A percentile compares a stretch with the other conserved stretches of the same genome.
These are phyloP conservation scores for Cercophora samala DNA, from an alignment of 495 filamentous ascomycete species.

Conservation along the genomic window DNA sequence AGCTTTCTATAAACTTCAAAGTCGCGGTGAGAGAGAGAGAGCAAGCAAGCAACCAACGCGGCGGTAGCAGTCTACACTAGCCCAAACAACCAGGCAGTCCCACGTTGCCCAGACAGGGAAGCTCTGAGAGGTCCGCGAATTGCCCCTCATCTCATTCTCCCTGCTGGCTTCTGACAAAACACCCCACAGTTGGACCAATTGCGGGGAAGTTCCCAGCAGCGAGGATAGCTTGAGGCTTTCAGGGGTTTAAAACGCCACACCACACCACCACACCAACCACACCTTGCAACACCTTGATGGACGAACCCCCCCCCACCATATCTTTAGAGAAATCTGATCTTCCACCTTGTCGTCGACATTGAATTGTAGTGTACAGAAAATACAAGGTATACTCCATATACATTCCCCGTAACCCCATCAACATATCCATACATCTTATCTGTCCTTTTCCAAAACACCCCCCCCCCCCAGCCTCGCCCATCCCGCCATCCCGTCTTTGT, in stretches of 20 bases:
- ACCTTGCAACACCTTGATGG: background rate
- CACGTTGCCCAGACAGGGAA: conserved; percentile 21
- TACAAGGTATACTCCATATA: background rate
- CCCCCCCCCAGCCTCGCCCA: background rate
- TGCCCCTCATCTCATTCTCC: conserved; percentile 10
- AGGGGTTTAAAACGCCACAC: background rate
- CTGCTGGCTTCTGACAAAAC: background rate
- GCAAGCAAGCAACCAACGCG: background rate
- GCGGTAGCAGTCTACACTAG: background rate
- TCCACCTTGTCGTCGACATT: background rate
- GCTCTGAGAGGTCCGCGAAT: conserved; percentile 16
- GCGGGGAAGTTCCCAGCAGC: background rate
- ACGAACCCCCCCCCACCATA: background rate
- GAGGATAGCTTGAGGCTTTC: background rate
- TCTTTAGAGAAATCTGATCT: background rate
- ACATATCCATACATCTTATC: background rate
- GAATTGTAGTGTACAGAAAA: background rate
- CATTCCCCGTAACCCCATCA: background rate
- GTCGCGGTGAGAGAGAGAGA: conserved; percentile 15
- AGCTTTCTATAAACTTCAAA: conserved; percentile 7
- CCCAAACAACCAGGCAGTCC: conserved; percentile 7
- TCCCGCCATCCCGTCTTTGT: background rate
- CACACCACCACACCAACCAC: background rate
- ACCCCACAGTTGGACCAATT: background rate
- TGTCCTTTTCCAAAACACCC: background rate